Percentiles rank a stretch among this genome's conserved stretches.
Conservation (phyloP, 2,329 filamentous ascomycete genomes). For the Beauveria bassiana region DNA sequence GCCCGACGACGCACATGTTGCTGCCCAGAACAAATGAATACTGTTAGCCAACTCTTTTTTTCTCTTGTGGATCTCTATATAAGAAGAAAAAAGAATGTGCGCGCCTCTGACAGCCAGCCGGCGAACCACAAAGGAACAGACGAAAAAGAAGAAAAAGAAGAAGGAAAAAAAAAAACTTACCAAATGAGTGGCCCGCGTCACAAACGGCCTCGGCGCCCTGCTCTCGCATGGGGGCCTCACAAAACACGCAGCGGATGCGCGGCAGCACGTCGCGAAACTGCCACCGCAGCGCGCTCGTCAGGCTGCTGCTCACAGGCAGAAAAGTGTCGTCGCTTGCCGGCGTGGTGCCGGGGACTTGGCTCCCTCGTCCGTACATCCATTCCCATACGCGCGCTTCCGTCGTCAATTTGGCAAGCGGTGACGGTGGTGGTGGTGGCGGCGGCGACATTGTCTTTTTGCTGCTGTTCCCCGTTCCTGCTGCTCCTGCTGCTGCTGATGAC, state of each 20-base stretch:
- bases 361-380: conserved; percentile 50
- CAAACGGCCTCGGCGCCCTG: conserved; percentile 31
- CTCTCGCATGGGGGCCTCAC: conserved; percentile 27
- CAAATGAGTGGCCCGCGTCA: conserved; percentile 31
- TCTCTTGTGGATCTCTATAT: no score
- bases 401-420: conserved; percentile 26
- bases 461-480: no score
- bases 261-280: conserved; percentile 31
- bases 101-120: no score
- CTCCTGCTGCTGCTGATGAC: neutral
- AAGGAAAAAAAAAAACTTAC: conserved; percentile 20
- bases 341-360: conserved; percentile 32
- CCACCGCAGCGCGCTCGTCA: conserved; percentile 20
- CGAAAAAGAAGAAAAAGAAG: neutral
- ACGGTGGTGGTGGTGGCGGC: neutral
- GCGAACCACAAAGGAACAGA: neutral
- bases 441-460: neutral
- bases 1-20: conserved; percentile 46
- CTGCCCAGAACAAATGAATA: conserved; percentile 16
- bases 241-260: conserved; percentile 40
- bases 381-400: conserved; percentile 50
- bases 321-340: neutral
- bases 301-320: neutral
- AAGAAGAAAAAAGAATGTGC: no score
- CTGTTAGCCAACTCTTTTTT: neutral